Evolutionary conservation across 805 yeast species (phyloP), one percentile per base, ranked within the genome.

Genomic region (Kuraishia borneana): DNA sequence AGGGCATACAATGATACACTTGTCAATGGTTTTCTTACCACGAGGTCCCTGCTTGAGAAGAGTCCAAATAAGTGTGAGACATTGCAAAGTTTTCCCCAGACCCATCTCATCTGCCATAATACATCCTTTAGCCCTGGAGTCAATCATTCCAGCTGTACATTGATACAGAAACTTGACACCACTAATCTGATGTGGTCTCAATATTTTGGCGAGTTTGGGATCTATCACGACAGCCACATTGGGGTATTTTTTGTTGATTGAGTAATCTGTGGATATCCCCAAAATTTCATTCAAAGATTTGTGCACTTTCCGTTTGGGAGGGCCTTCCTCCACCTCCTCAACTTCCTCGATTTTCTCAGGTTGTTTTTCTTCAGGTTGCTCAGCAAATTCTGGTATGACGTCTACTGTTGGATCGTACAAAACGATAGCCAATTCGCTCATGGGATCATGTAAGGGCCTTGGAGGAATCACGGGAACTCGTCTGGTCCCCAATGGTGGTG

Each of bases 41-140:
- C 88, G 71, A 1, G 97, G 97, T 6, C 95, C 78, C 53, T 89
- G 98, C 40, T 72, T 73, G 32, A 89, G 62, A 32, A 89, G 53
- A 0, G 96, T 89, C 97, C 97, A 89, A 83, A 88, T 68, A 21
- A 89, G 63, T 0, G 96, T 68, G 22, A 89, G 68, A 54, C 97
- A 89, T 52, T 85, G 96, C 18, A 85, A 62, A 1, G 96, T 85
- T 51, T 85, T 85, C 18, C 96, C 96, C 26, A 85, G 63, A 3
- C 96, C 96, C 96, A 87, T 87, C 54, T 83, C 96, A 58, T 87
- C 96, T 0, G 96, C 96, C 97, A 89, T 89, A 33, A 89, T 89
- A 50, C 96, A 89, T 3, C 98, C 98, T 48, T 81, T 75, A 0
- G 96, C 96, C 22, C 80, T 65, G 6, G 84, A 70, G 51, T 81